Conservation (phyloP, 139 green algal genomes). For the Picochlorum sp. region DNA sequence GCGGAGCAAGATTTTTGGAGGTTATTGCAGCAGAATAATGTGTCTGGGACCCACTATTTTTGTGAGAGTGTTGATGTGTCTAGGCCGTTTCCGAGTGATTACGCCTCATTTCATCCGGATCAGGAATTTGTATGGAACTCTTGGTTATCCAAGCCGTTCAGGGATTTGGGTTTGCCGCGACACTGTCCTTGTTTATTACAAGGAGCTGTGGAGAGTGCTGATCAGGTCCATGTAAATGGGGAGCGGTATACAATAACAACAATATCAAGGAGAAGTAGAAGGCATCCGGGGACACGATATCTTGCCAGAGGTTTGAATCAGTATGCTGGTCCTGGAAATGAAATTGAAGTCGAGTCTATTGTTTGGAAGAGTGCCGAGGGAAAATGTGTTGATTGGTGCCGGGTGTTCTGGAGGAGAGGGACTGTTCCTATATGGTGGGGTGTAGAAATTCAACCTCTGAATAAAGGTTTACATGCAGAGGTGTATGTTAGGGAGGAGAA, state of each 20-base stretch:
- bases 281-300: conserved; percentile 89
- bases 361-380: conserved; percentile 48
- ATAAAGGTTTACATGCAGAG: conserved; percentile 40
- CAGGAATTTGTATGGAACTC: conserved; percentile 88
- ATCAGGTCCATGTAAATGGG: conserved; percentile 46
- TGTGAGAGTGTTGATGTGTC: conserved; percentile 92
- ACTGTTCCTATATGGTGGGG: conserved; percentile 73
- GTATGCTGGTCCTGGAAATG: conserved; percentile 79
- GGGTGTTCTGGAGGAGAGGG: conserved; percentile 73
- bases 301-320: conserved; percentile 89
- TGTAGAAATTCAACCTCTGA: conserved; percentile 44
- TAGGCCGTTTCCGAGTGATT: conserved; percentile 73
- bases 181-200: conserved; percentile 82
- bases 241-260: conserved; percentile 52
- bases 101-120: conserved; percentile 17
- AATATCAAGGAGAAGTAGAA: conserved; percentile 60
- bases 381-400: conserved; percentile 43
- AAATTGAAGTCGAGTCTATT: conserved; percentile 95
- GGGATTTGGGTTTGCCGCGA: conserved; percentile 45
- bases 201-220: conserved; percentile 73
- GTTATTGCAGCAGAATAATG: conserved; percentile 38
- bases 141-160: conserved; percentile 61
- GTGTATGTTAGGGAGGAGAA: conserved; percentile 66
- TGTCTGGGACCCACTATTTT: conserved; percentile 84
- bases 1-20: conserved; percentile 36